A percentile compares a stretch with the other conserved stretches of the same genome.
Evolutionary conservation across 257 asterid species (phyloP).

Genomic region (Nicotiana tomentosiformis): DNA sequence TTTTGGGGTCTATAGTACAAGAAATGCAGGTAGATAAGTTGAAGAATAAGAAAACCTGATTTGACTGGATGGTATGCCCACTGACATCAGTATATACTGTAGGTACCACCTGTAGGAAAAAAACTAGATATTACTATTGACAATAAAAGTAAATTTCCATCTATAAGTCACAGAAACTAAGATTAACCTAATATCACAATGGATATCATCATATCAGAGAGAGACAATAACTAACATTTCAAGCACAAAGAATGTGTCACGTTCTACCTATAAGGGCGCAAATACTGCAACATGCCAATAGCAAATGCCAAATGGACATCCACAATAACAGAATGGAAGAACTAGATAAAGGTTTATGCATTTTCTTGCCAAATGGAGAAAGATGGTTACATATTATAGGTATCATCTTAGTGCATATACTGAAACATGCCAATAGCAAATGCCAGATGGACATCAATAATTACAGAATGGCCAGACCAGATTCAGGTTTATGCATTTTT

Average conservation of each 20-base stretch:
- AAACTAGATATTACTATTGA: background rate
- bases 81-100: slow-evolving; percentile 79
- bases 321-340: background rate
- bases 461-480: background rate
- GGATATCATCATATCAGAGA: background rate
- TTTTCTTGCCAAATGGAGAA: background rate
- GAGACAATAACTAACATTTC: background rate
- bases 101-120: slow-evolving; percentile 83
- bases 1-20: slow-evolving; percentile 10
- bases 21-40: background rate
- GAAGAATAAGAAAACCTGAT: slow-evolving; percentile 55
- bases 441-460: background rate
- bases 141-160: background rate
- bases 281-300: background rate
- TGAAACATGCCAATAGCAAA: background rate
- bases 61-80: slow-evolving; percentile 77
- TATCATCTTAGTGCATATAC: background rate
- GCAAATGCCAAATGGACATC: background rate
- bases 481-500: background rate
- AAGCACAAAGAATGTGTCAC: background rate
- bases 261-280: background rate
- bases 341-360: background rate
- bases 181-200: too few relatives aligned
- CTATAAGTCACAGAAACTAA: background rate
- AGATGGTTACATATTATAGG: background rate